A percentile compares a stretch with the other conserved stretches of the same genome.
These are phyloP conservation scores for Hymenoscyphus fructigenus DNA, from an alignment of 2,329 filamentous ascomycete species.

Conservation along the genomic window DNA sequence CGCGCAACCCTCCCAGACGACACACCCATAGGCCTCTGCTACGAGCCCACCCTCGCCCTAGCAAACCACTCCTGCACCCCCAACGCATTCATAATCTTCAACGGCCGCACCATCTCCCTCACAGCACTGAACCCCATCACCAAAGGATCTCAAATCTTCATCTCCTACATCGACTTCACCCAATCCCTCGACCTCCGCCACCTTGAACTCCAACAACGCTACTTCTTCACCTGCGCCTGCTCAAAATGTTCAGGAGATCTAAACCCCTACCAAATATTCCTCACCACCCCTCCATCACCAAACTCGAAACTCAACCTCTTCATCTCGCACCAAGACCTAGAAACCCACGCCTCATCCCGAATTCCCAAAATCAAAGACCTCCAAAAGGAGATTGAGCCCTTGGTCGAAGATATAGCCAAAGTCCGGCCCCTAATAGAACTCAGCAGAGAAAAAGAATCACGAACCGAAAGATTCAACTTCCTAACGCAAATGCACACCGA, in stretches of 20 bases:
- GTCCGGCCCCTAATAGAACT: constrained; percentile 1
- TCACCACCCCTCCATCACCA: not conserved
- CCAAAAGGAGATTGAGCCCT: not conserved
- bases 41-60: constrained; percentile 52
- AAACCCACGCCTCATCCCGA: not conserved
- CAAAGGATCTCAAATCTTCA: constrained; percentile 56
- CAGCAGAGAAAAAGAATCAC: constrained; percentile 1
- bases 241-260: constrained; percentile 24
- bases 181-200: constrained; percentile 14
- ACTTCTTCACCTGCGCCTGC: constrained; percentile 33
- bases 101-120: constrained; percentile 51
- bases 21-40: constrained; percentile 53
- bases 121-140: constrained; percentile 50
- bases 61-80: constrained; percentile 63
- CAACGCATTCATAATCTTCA: constrained; percentile 58
- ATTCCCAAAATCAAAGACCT: not conserved
- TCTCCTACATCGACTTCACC: constrained; percentile 58
- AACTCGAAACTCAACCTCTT: constrained; percentile 14
- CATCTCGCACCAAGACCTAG: not conserved
- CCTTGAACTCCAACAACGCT: constrained; percentile 24
- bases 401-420: not conserved
- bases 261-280: constrained; percentile 22
- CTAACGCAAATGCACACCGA: constrained; percentile 5
- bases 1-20: constrained; percentile 54
- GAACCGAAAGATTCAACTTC: not conserved